A percentile compares a stretch with the other conserved stretches of the same genome.
These are phyloP conservation scores for Penicillium paneum DNA, from an alignment of 2,329 filamentous ascomycete genomes.

Conservation along the genomic window DNA sequence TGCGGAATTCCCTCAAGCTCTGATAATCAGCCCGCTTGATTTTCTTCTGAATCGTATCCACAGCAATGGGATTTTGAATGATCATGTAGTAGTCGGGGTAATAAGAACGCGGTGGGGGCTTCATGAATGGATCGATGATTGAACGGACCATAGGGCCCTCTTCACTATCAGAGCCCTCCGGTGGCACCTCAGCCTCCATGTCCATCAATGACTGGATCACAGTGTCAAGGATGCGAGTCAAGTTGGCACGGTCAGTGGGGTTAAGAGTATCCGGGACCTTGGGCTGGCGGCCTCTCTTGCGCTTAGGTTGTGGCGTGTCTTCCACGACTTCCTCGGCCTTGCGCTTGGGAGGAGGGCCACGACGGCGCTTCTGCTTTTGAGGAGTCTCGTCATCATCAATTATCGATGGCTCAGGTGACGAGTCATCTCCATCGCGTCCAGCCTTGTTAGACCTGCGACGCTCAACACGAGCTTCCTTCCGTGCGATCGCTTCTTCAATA, in stretches of 20 bases:
- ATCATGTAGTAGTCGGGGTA: constrained; percentile 95
- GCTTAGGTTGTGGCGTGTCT: constrained; percentile 72
- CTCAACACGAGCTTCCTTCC: constrained; percentile 82
- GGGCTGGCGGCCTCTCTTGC: constrained; percentile 68
- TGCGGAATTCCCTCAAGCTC: constrained; percentile 72
- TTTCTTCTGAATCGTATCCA: constrained; percentile 90
- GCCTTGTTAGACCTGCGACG: constrained; percentile 74
- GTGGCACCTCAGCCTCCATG: constrained; percentile 69
- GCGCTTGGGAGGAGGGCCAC: constrained; percentile 76
- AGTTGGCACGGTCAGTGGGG: constrained; percentile 66
- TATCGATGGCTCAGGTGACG: constrained; percentile 69
- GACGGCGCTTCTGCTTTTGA: constrained; percentile 74
- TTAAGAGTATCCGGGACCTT: constrained; percentile 67
- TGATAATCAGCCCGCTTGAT: constrained; percentile 96
- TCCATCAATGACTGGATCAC: constrained; percentile 79
- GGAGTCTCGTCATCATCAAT: constrained; percentile 80
- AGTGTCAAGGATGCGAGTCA: constrained; percentile 74
- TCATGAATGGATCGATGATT: constrained; percentile 92
- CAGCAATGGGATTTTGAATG: constrained; percentile 88
- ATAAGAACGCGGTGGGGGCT: constrained; percentile 80
- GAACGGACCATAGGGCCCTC: constrained; percentile 63
- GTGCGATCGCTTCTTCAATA: constrained; percentile 85
- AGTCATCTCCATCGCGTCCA: constrained; percentile 54
- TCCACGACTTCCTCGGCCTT: constrained; percentile 78
- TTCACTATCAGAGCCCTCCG: constrained; percentile 52